Percentiles rank a stretch among this genome's conserved stretches.
These are phyloP conservation scores for Protomyces pachydermus DNA, from an alignment of 1,139 yeast genomes.

Conservation along the genomic window DNA sequence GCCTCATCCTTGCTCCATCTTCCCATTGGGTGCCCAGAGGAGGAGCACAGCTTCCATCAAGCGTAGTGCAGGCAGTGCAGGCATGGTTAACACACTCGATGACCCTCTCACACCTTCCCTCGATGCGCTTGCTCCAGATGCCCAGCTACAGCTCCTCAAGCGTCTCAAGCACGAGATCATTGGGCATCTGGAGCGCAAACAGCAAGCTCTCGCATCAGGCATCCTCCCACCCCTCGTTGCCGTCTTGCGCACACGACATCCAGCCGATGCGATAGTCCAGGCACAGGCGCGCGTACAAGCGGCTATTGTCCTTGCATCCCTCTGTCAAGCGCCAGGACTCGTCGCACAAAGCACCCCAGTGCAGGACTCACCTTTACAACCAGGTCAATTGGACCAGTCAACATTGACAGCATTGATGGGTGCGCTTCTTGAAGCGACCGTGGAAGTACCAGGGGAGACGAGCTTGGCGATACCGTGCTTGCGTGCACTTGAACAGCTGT, in stretches of 20 bases:
- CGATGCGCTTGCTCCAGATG: neutral
- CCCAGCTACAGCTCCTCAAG: slow-evolving; percentile 33
- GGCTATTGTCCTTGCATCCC: slow-evolving; percentile 38
- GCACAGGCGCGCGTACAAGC: slow-evolving; percentile 37
- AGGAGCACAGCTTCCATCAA: too few relatives aligned
- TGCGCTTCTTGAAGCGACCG: neutral
- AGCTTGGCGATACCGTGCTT: slow-evolving; percentile 11
- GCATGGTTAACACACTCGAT: neutral
- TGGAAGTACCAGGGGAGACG: neutral
- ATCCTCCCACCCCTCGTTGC: slow-evolving; percentile 36
- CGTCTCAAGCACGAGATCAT: slow-evolving; percentile 39
- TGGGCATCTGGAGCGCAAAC: slow-evolving; percentile 40
- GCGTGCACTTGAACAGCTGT: slow-evolving; percentile 3
- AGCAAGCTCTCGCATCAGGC: slow-evolving; percentile 34
- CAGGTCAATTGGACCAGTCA: neutral
- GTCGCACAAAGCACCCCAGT: neutral
- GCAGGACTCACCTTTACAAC: neutral
- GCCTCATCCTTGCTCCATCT: too few relatives aligned
- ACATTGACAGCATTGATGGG: neutral
- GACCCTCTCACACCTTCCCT: neutral
- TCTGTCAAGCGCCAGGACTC: slow-evolving; percentile 36
- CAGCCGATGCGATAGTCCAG: neutral
- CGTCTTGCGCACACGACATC: slow-evolving; percentile 32
- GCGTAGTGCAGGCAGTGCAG: neutral
- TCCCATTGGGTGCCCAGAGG: too few relatives aligned